Conservation (phyloP, 495 filamentous ascomycete genomes). For the Acidiella bohemica region DNA sequence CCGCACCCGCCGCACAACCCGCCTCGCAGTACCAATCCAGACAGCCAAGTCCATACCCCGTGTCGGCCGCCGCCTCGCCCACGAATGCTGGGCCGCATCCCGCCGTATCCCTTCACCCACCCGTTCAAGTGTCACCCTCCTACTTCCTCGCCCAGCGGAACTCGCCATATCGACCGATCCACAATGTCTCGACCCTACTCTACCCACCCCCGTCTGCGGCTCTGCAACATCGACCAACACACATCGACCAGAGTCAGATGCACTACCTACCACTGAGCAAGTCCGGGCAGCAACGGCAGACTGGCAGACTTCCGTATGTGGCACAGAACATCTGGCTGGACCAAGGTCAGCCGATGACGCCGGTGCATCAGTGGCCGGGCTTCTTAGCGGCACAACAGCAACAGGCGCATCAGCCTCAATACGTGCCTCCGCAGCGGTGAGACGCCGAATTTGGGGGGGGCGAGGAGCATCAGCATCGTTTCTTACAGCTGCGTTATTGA, state of each 20-base stretch:
- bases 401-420: neutral
- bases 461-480: too few species aligned
- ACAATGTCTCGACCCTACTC: slow-evolving; percentile 74
- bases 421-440: slow-evolving; percentile 1
- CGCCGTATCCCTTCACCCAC: slow-evolving; percentile 25
- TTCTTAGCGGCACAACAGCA: slow-evolving; percentile 7
- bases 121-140: slow-evolving; percentile 47
- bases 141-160: slow-evolving; percentile 49
- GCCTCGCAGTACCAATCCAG: slow-evolving; percentile 30
- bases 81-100: slow-evolving; percentile 15
- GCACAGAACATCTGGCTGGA: slow-evolving; percentile 27
- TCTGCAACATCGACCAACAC: slow-evolving; percentile 54
- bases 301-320: slow-evolving; percentile 68
- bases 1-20: slow-evolving; percentile 42
- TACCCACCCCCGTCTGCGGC: slow-evolving; percentile 75
- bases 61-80: slow-evolving; percentile 28
- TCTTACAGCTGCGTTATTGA: too few species aligned
- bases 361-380: slow-evolving; percentile 27
- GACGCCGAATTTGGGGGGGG: too few species aligned
- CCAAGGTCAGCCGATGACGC: slow-evolving; percentile 16
- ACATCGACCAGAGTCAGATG: slow-evolving; percentile 65
- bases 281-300: slow-evolving; percentile 55
- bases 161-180: slow-evolving; percentile 86
- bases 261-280: slow-evolving; percentile 87
- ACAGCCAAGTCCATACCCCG: slow-evolving; percentile 28